These are phyloP conservation scores for Fonsecaea erecta DNA, from an alignment of 2,329 filamentous ascomycete species.

Conservation along the genomic window DNA sequence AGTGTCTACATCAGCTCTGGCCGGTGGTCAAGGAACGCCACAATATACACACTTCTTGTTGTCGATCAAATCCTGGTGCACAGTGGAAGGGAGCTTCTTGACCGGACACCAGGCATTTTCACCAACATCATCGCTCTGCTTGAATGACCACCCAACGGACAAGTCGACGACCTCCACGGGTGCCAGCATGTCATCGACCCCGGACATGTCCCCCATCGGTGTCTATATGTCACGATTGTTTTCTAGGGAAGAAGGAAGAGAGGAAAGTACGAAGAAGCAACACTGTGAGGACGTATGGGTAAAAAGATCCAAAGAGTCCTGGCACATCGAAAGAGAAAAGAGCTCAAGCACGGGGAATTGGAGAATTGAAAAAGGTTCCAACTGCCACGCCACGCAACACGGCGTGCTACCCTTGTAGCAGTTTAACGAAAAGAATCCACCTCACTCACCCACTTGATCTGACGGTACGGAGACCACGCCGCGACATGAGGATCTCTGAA, in stretches of 20 bases:
- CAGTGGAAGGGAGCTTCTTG: constrained; percentile 46
- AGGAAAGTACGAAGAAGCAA: not conserved
- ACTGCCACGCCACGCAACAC: constrained; percentile 16
- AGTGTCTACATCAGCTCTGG: constrained; percentile 24
- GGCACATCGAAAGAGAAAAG: not conserved
- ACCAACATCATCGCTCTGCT: constrained; percentile 41
- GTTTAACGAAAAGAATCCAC: not conserved
- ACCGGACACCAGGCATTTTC: constrained; percentile 46
- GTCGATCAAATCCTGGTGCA: constrained; percentile 49
- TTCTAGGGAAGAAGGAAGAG: not conserved
- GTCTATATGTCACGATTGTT: not conserved
- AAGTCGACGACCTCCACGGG: constrained; percentile 25
- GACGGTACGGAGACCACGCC: constrained; percentile 2
- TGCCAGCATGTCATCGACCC: not conserved
- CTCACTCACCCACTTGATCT: constrained; percentile 10
- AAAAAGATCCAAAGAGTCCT: not conserved
- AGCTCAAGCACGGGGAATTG: constrained; percentile 1
- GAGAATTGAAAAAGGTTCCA: constrained; percentile 15
- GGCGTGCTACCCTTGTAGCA: constrained; percentile 4
- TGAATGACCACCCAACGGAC: constrained; percentile 46
- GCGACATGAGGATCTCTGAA: constrained; percentile 4
- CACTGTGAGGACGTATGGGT: not conserved
- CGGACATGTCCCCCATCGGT: constrained; percentile 31
- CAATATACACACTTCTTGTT: constrained; percentile 44
- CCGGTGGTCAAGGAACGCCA: not conserved